Evolutionary conservation across 1,139 yeast species (phyloP), one percentile per base, ranked within the genome.

Genomic region (Protomyces inouyei): DNA sequence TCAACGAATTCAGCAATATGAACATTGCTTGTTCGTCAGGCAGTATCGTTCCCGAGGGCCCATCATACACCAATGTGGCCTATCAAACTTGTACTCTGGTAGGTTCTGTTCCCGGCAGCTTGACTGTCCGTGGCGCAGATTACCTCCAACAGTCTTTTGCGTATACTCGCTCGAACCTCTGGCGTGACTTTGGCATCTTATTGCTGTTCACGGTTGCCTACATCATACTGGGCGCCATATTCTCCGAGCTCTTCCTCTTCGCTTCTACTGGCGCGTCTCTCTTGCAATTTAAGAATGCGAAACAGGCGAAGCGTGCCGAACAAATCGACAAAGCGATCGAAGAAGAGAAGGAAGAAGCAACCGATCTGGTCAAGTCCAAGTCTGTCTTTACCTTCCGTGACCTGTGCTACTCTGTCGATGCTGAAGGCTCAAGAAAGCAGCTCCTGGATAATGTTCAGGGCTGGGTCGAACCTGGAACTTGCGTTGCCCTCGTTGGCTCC

Each of bases 141-240:
- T 89, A 85, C 72, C 69, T 89, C 59, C 70, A 68, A 2, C 67
- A 69, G 23, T 74, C 84, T 1, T 85, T 75, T 72, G 68, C 73
- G 12, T 88, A 87, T 74, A 71, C 74, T 54, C 79, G 81, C 69
- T 68, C 76, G 8, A 91, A 90, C 74, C 83, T 83, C 72, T 90
- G 97, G 97, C 85, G 96, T 78, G 86, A 89, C 72, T 82, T 84
- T 70, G 96, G 95, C 73, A 85, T 89, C 69, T 76, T 81, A 52
- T 63, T 85, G 67, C 88, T 79, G 3, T 87, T 81, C 72, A 75
- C 77, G 35, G 80, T 63, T 57, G 84, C 45, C 80, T 85, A 61
- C 36, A 61, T 61, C 73, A 85, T 86, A 75, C 76, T 85, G 64
- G 71, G 71, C 55, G 78, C 83, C 16, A 82, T 60, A 83, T 78